Base-by-base conservation (phyloP, 768 basidiomycete species). In the Hysterangium stoloniferum region DNA sequence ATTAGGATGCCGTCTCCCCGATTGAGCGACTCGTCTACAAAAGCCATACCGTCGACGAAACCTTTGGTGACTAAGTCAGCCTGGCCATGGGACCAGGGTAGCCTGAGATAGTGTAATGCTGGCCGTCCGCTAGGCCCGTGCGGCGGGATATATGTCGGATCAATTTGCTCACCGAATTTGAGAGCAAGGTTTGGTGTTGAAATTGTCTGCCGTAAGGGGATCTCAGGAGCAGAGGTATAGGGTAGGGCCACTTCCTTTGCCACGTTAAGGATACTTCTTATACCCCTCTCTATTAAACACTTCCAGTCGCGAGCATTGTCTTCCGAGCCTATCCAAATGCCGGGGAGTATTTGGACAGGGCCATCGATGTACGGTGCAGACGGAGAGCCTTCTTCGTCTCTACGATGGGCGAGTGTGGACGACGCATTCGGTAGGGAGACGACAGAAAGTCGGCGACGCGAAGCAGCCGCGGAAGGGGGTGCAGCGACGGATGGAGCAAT, bases 21-120 rank as follows among this genome's bases (percentile, higher is more conserved):
- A 48, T 75, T 72, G 48, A 90, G 65, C 41, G 86, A 83, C 29
- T 78, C 76, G 63, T 93, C 91, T 52, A 85, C 76, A 55, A 92
- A 94, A 17, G 75, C 65, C 79, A 93, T 89, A 4, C 84, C 92
- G 6, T 71, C 75, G 45, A 79, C 78, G 66, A 93, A 91, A 42
- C 89, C 90, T 34, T 78, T 68, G 2, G 79, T 66, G 57, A 91
- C 88, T 33, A 95, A 78, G 63, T 95, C 85, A 50, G 85, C 76
- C 67, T 94, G 88, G n/a, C 92, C 92, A 62, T 95, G 92, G 20
- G 89, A 92, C 93, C 92, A 95, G 45, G 77, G 76, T 24, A 94
- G 77, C 64, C 90, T 91, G 66, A 91, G 82, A 62, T 94, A 93
- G 65, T 90, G 80, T 75, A 92, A 79, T 15, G 73, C 74, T 0